These are phyloP conservation scores for Tinospora cordifolia DNA, from an alignment of 164 flowering plant genomes.

Conservation along the genomic window DNA sequence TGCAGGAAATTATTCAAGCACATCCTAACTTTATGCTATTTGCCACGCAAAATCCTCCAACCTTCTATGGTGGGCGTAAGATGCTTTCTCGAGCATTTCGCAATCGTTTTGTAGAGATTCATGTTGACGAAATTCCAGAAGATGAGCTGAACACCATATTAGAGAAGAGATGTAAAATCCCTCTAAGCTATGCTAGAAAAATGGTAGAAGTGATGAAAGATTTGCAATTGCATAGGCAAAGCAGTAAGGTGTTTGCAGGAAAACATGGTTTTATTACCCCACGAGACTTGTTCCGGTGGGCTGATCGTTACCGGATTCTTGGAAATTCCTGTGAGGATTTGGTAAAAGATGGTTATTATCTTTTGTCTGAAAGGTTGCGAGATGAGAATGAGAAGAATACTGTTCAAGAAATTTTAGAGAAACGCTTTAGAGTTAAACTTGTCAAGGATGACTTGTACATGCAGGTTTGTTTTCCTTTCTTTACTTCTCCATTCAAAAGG, in stretches of 20 bases:
- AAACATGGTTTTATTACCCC: conserved; percentile 97
- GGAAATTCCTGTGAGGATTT: conserved; percentile 66
- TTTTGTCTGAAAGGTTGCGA: conserved; percentile 79
- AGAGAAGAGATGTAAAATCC: conserved; percentile 53
- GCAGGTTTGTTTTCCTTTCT: conserved; percentile 34
- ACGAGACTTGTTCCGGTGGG: conserved; percentile 95
- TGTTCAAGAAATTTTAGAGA: conserved; percentile 69
- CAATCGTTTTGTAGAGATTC: conserved; percentile 94
- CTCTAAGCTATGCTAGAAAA: conserved; percentile 54
- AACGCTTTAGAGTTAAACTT: conserved; percentile 46
- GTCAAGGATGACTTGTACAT: conserved; percentile 40
- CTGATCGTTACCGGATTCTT: conserved; percentile 52
- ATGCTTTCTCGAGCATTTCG: conserved; percentile 95
- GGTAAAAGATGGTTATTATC: conserved; percentile 78
- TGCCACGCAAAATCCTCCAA: conserved; percentile 98
- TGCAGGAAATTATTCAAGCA: conserved; percentile 60
- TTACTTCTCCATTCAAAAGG: background rate
- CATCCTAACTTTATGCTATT: conserved; percentile 96
- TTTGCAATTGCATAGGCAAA: conserved; percentile 78
- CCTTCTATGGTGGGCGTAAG: conserved; percentile 88
- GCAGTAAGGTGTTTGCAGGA: conserved; percentile 88
- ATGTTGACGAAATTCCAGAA: conserved; percentile 94
- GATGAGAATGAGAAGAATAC: conserved; percentile 61
- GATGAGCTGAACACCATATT: conserved; percentile 62
- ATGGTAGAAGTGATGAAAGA: conserved; percentile 98